Base-by-base conservation (phyloP, 1,139 yeast species). In the Scheffersomyces stambukii region DNA sequence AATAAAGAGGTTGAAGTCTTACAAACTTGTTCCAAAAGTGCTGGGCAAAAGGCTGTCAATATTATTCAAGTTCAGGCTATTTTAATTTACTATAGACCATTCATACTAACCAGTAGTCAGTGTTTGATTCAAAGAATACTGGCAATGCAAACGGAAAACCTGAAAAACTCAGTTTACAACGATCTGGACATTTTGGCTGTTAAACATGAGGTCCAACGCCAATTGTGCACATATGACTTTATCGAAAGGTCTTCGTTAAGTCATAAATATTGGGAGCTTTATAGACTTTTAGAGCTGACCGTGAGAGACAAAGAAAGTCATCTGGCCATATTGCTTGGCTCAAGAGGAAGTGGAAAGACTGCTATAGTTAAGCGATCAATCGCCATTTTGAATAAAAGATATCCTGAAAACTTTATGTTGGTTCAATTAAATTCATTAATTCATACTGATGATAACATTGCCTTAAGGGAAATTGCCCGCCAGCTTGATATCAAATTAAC, bases 381-480 rank as follows among this genome's bases (percentile, higher is more conserved):
- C 16, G 40, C 52, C 0, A 57, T 64, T n/a, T 57, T 88, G 14
- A 42, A 57, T 3, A 16, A 33, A 3, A 50, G 58, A 23, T 64
- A 64, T 41, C 45, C 42, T 0, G 63, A 65, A 14, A 70, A 70
- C 27, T 86, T 78, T 48, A 62, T 89, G 13, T 64, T 72, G 0
- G 74, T 91, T 8, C 54, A 70, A 19, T 58, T 91, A 23, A 78
- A 81, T 37, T 95, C 96, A 0, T 58, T 70, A 19, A 68, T 81
- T 3, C 95, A 85, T 46, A 52, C 72, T 3, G 91, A 82, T 44
- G 98, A 91, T 46, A 70, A 67, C 28, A 63, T 73, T 30, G 97
- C 97, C 0, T 70, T 91, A 8, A 69, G 91, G 30, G 93, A 86
- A 41, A 82, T 91, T 33, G 95, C 95, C 1, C 64, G 82, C 24